phyloP scores from a whole-genome alignment of 2,329 filamentous ascomycete genomes.

The Plenodomus lindquistii region DNA sequence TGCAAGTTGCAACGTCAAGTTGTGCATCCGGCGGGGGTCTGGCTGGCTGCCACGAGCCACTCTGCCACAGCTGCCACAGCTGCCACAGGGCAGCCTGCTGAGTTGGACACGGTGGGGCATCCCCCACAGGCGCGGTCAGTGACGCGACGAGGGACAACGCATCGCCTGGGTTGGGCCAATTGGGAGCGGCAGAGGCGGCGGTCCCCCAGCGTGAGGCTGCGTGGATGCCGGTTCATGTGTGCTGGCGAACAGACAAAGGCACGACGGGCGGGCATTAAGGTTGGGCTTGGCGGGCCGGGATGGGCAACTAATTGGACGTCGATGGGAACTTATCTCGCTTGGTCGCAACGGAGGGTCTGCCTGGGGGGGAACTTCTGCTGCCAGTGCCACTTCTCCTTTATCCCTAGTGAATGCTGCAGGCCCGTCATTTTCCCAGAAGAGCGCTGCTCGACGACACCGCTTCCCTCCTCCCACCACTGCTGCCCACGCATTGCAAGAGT shows the following conservation, averaged over 20 bases:
- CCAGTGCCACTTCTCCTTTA: slow-evolving; percentile 20
- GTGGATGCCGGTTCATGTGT: slow-evolving; percentile 2
- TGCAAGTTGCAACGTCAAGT: background rate
- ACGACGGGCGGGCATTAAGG: slow-evolving; percentile 6
- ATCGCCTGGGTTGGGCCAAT: slow-evolving; percentile 21
- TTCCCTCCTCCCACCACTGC: slow-evolving; percentile 1
- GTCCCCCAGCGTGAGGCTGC: slow-evolving; percentile 9
- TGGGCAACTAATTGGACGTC: slow-evolving; percentile 7
- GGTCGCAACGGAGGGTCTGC: slow-evolving; percentile 15
- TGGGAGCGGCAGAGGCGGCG: slow-evolving; percentile 4
- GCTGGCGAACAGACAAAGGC: slow-evolving; percentile 1
- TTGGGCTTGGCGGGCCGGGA: slow-evolving; percentile 13
- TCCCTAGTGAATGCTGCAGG: slow-evolving; percentile 11
- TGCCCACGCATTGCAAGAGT: slow-evolving; percentile 15
- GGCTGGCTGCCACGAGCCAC: background rate
- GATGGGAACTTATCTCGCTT: slow-evolving; percentile 25
- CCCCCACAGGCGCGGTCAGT: slow-evolving; percentile 19
- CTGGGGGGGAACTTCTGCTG: slow-evolving; percentile 14
- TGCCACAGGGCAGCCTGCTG: slow-evolving; percentile 1
- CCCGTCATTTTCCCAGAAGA: slow-evolving; percentile 7
- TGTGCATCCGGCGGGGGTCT: background rate
- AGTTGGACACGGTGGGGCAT: background rate
- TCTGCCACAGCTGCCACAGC: background rate
- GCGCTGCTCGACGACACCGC: slow-evolving; percentile 7
- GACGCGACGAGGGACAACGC: slow-evolving; percentile 31